These are phyloP conservation scores for Tephrocybe sp. DNA, from an alignment of 768 basidiomycete species.

Conservation along the genomic window DNA sequence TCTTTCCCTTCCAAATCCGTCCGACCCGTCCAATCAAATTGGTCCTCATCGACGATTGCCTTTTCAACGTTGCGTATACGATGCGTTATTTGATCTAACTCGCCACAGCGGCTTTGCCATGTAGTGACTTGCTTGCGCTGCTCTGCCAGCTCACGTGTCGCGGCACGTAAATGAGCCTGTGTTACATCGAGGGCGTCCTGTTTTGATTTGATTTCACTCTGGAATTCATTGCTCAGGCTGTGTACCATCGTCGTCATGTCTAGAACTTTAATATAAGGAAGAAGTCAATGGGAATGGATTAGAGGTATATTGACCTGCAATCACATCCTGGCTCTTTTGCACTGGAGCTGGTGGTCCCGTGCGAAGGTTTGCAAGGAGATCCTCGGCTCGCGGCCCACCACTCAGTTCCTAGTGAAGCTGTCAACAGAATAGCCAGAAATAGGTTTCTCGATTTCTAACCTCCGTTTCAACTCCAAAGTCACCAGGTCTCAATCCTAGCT, in stretches of 20 bases:
- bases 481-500: constrained; percentile 87
- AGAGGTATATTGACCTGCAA: constrained; percentile 49
- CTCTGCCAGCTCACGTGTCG: constrained; percentile 88
- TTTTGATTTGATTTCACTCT: constrained; percentile 79
- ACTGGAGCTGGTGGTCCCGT: constrained; percentile 73
- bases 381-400: constrained; percentile 71
- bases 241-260: constrained; percentile 88
- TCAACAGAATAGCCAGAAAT: constrained; percentile 1
- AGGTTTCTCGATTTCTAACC: constrained; percentile 38
- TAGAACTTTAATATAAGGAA: constrained; percentile 25
- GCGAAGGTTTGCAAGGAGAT: constrained; percentile 72
- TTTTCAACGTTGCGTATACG: constrained; percentile 82
- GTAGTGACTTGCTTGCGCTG: constrained; percentile 81
- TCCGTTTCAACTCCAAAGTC: constrained; percentile 96
- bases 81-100: constrained; percentile 80
- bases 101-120: constrained; percentile 70
- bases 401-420: constrained; percentile 53
- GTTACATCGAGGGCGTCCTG: constrained; percentile 86
- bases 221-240: constrained; percentile 73
- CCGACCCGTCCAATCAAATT: constrained; percentile 89
- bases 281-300: background rate
- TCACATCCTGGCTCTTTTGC: constrained; percentile 87
- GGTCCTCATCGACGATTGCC: constrained; percentile 74
- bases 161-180: constrained; percentile 81
- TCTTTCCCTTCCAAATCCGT: constrained; percentile 40